Evolutionary conservation across 148 eudicot genomes (phyloP), one percentile per base, ranked within the genome.

Genomic region (Polygonum aviculare): DNA sequence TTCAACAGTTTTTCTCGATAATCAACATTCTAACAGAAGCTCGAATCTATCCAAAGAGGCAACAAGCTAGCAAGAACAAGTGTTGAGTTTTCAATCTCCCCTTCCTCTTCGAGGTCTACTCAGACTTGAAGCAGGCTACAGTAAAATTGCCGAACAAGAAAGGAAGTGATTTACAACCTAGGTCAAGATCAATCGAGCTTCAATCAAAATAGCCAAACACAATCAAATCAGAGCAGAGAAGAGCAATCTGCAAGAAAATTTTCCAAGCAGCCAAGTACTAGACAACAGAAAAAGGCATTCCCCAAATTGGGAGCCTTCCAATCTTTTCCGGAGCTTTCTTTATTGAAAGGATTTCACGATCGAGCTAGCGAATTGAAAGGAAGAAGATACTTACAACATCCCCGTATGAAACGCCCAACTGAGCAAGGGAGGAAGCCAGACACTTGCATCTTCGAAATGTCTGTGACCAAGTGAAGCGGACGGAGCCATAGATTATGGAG

Each of bases 351-450:
- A 22, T 62, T 45, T 41, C 9, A 15, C 49, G 2, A 72, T 22
- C 19, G 2, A 72, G 49, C 19, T 19, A 73, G 4, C 12, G 7
- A 51, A 48, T 36, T 21, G 45, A n/a, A 44, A 44, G 47, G 47
- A 10, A 16, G 72, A 67, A 16, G 5, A 14, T 12, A 67, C 80
- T 72, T 48, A 86, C 89, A 15, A 86, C 87, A 73, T 86, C 87
- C 2, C 82, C 84, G 3, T 75, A 81, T 40, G 85, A 77, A 60
- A 86, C 78, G 0, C 75, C 81, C 11, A 82, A 73, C 0, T 33
- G 74, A 44, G 78, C 26, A 31, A 86, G 80, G 51, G 87, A 74
- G 47, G 87, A 86, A 76, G 89, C 89, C 51, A 86, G 84, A 14
- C 72, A 75, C 38, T 71, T 77, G 55, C 89, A 86, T 78, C 89